Percentiles rank a stretch among this genome's conserved stretches.
phyloP scores from a whole-genome alignment of 805 yeast genomes.

The Saccharomycopsis capsularis region DNA sequence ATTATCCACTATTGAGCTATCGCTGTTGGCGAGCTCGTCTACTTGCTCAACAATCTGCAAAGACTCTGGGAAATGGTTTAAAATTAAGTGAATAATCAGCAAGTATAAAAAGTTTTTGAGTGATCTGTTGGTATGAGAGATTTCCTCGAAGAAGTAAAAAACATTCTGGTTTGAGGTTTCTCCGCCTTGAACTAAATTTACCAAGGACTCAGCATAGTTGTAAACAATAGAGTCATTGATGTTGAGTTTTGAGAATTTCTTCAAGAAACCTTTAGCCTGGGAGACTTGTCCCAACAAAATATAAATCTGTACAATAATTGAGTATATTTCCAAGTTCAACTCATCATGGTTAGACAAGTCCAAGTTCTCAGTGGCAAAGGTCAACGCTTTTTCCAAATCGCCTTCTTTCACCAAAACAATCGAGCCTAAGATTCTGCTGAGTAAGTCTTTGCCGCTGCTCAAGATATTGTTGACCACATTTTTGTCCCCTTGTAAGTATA shows the following conservation, averaged over 20 bases:
- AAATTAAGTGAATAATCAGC: conserved; percentile 68
- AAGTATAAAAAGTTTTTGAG: conserved; percentile 53
- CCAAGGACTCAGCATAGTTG: conserved; percentile 76
- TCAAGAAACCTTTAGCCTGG: conserved; percentile 15
- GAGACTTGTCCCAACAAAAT: conserved; percentile 9
- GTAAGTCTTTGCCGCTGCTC: conserved; percentile 23
- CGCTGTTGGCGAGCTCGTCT: not conserved
- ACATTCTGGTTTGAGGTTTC: conserved; percentile 35
- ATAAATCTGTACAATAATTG: conserved; percentile 19
- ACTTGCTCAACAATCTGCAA: conserved; percentile 46
- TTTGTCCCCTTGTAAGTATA: conserved; percentile 24
- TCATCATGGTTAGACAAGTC: conserved; percentile 12
- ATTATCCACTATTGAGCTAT: conserved; percentile 24
- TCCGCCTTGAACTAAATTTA: conserved; percentile 37
- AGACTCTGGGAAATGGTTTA: conserved; percentile 79
- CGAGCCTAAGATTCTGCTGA: conserved; percentile 23
- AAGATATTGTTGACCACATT: conserved; percentile 21
- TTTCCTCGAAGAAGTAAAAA: conserved; percentile 74
- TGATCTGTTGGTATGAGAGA: conserved; percentile 46
- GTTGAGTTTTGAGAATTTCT: conserved; percentile 23
- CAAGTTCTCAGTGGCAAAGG: conserved; percentile 3
- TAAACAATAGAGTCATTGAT: conserved; percentile 65
- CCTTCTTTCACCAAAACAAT: conserved; percentile 25
- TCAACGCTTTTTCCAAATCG: conserved; percentile 22
- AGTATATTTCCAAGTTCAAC: conserved; percentile 19